A percentile compares a stretch with the other conserved stretches of the same genome.
phyloP scores from a whole-genome alignment of 108 stramenopile species.

The Discostella pseudostelligera region DNA sequence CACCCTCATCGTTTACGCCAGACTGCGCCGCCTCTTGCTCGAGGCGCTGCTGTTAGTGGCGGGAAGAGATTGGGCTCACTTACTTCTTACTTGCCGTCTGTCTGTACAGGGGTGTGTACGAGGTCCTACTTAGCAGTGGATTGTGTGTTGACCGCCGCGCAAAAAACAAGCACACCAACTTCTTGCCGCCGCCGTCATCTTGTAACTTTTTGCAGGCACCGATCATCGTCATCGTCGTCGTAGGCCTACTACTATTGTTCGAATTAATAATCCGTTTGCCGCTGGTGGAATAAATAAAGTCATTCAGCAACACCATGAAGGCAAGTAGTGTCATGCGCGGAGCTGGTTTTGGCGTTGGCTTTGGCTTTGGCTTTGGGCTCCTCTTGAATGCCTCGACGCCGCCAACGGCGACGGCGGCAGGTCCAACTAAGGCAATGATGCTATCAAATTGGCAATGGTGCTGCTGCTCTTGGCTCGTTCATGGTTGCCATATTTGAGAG shows the following conservation, averaged over 20 bases:
- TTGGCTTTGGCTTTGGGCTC: conserved; percentile 31
- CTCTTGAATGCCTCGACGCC: too few species aligned
- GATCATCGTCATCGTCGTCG: background rate
- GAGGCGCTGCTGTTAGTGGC: conserved; percentile 25
- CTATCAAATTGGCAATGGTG: too few species aligned
- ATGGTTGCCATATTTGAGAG: too few species aligned
- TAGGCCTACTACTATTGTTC: background rate
- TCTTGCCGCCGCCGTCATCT: too few species aligned
- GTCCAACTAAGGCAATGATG: background rate
- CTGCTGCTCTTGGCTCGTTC: too few species aligned
- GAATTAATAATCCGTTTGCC: background rate
- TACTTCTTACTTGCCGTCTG: conserved; percentile 23
- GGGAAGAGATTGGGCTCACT: background rate
- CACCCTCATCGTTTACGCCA: background rate
- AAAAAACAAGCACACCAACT: too few species aligned
- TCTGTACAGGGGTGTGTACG: conserved; percentile 8
- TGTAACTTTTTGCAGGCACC: too few species aligned
- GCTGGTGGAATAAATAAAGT: conserved; percentile 5
- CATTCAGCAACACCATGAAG: conserved; percentile 29
- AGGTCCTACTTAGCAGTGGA: too few species aligned
- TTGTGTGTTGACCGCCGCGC: background rate
- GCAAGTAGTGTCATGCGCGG: conserved; percentile 21
- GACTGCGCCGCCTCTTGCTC: conserved; percentile 11
- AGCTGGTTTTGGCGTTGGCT: background rate
- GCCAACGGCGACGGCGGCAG: background rate